A percentile compares a stretch with the other conserved stretches of the same genome.
Evolutionary conservation across 495 filamentous ascomycete genomes (phyloP).

Genomic region (Podospora comata): DNA sequence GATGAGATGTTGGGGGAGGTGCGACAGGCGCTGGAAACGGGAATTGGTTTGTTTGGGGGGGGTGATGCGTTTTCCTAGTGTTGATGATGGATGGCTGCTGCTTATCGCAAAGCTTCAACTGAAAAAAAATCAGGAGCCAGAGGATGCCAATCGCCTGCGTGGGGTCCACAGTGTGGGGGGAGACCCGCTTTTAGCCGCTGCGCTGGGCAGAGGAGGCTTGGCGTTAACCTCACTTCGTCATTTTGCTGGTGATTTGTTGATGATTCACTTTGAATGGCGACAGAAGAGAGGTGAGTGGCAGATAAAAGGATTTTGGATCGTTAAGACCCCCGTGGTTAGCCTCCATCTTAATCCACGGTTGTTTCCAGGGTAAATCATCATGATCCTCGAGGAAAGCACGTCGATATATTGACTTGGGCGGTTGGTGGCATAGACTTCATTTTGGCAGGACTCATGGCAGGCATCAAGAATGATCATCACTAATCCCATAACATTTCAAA

Average conservation of each 20-base stretch:
- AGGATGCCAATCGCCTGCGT: conserved; percentile 6
- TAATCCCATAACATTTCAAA: neutral
- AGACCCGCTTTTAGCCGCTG: conserved; percentile 31
- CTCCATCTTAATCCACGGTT: too few relatives aligned
- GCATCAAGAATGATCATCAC: neutral
- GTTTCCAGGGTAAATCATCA: too few relatives aligned
- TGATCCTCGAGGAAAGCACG: too few relatives aligned
- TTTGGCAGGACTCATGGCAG: neutral
- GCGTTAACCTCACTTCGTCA: neutral
- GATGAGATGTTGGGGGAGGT: neutral
- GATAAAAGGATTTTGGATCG: too few relatives aligned
- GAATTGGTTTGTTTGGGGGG: neutral
- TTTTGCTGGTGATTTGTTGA: neutral
- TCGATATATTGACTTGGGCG: too few relatives aligned
- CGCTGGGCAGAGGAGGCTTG: neutral
- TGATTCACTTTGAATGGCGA: too few relatives aligned
- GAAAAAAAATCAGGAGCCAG: conserved; percentile 22
- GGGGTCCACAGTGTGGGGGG: conserved; percentile 17
- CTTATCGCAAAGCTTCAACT: conserved; percentile 21
- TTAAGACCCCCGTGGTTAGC: too few relatives aligned
- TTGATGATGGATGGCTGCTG: conserved; percentile 7
- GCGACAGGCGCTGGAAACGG: neutral
- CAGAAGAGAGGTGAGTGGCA: too few relatives aligned
- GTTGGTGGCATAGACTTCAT: too few relatives aligned
- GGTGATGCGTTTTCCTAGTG: conserved; percentile 1